These are phyloP conservation scores for Chaetomium cochliodes DNA, from an alignment of 495 filamentous ascomycete species.

Conservation along the genomic window DNA sequence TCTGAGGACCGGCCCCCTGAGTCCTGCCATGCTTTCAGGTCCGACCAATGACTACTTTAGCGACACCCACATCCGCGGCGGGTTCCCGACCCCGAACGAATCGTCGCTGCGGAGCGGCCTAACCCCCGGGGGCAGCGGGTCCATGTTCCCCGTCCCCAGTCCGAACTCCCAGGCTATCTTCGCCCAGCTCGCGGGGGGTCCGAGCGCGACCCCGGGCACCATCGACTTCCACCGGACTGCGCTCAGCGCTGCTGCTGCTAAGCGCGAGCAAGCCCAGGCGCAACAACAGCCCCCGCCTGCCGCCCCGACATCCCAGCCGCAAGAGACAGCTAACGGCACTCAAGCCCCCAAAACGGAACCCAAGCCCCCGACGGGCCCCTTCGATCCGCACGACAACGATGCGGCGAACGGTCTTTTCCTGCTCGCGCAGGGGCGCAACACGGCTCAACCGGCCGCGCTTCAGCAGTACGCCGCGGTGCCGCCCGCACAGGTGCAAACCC, in stretches of 20 bases:
- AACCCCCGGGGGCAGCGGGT: conserved; percentile 92
- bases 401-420: conserved; percentile 94
- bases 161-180: conserved; percentile 81
- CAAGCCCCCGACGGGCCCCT: conserved; percentile 56
- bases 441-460: conserved; percentile 52
- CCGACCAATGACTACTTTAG: conserved; percentile 68
- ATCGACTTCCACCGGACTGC: conserved; percentile 95
- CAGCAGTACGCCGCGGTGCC: conserved; percentile 52
- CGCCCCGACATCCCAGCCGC: conserved; percentile 47
- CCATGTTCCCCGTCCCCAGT: conserved; percentile 93
- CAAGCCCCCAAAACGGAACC: conserved; percentile 43
- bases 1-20: conserved; percentile 86
- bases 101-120: conserved; percentile 88
- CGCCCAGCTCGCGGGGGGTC: conserved; percentile 73
- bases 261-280: conserved; percentile 54
- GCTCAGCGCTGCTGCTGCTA: conserved; percentile 69
- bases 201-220: conserved; percentile 76
- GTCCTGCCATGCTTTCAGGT: conserved; percentile 95
- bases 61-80: conserved; percentile 78
- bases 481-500: conserved; percentile 46
- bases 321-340: conserved; percentile 45
- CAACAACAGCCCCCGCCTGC: conserved; percentile 32
- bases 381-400: conserved; percentile 87
- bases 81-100: conserved; percentile 96
- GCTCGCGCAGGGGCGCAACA: conserved; percentile 70